Evolutionary conservation across 2,329 filamentous ascomycete genomes (phyloP), one percentile per base, ranked within the genome.

Genomic region (Alternaria gansuensis): DNA sequence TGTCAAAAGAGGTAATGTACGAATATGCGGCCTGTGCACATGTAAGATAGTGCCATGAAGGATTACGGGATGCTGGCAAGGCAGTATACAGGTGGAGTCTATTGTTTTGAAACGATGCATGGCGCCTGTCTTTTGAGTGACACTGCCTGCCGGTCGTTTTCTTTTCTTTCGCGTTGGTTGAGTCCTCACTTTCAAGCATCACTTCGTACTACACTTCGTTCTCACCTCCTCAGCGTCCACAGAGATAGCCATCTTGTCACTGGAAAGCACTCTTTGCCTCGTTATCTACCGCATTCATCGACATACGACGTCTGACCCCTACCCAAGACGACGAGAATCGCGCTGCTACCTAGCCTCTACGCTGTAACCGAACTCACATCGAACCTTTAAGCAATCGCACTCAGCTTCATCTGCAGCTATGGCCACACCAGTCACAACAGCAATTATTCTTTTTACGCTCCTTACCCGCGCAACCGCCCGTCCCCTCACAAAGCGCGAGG

Each of bases 1-100:
- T 28, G 33, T 28, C 49, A 23, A 14, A 62, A 64, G 24, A 57
- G 53, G 64, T 33, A 69, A 64, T 63, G 53, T 59, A 67, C 57
- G 62, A 65, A 43, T 14, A 21, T 17, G 5, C 17, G 52, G 44
- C 21, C 50, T 43, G 54, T 52, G 48, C 54, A 3, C 13, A 36
- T 5, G 24, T 21, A 39, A 13, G 33, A 51, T 56, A 36, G 26
- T 17, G 48, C 33, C 51, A 40, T 10, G 17, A 21, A 23, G 41
- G 31, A 57, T 45, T n/a, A 37, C 33, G 46, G 45, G 14, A 41
- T 50, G 36, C 23, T 33, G 43, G 28, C 17, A 43, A 56, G 13
- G 23, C 45, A 24, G 23, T 34, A 24, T 23, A 13, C 17, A 13
- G 49, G 48, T 48, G 36, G 41, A 41, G 23, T 55, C 17, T 3